Evolutionary conservation across 2,329 filamentous ascomycete genomes (phyloP).

Genomic region (Diaporthe sp.): DNA sequence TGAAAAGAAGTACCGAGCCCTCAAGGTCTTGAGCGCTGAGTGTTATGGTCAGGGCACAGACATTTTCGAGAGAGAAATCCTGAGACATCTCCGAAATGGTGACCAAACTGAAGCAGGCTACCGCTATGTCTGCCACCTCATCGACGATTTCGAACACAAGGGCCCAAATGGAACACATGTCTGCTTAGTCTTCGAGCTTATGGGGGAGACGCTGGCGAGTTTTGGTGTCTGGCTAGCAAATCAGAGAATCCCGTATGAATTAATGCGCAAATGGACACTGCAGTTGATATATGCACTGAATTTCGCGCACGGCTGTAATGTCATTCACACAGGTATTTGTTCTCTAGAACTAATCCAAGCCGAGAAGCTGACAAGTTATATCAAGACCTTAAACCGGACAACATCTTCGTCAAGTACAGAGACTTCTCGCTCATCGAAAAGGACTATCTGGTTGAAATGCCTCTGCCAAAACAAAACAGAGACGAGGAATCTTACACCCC

Average conservation of each 20-base stretch:
- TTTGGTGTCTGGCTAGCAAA: background rate
- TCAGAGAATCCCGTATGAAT: background rate
- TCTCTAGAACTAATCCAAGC: background rate
- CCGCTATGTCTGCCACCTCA: background rate
- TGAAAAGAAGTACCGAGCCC: background rate
- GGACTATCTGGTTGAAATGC: background rate
- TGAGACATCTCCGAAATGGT: background rate
- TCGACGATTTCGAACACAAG: background rate
- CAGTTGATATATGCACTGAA: background rate
- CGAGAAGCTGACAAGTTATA: background rate
- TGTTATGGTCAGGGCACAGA: background rate
- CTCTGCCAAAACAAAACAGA: background rate
- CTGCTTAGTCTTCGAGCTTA: background rate
- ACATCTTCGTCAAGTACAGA: background rate
- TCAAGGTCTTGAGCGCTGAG: background rate
- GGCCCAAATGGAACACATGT: conserved; percentile 3
- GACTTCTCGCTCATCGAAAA: background rate
- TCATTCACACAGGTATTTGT: background rate
- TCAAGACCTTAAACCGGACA: conserved; percentile 1
- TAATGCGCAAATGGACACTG: background rate
- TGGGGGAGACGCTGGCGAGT: conserved; percentile 3
- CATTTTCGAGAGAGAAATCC: background rate
- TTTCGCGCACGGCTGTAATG: background rate
- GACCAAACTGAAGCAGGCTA: background rate
- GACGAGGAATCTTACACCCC: background rate